phyloP scores from a whole-genome alignment of 1,139 yeast genomes.

The Candida smagusa region DNA sequence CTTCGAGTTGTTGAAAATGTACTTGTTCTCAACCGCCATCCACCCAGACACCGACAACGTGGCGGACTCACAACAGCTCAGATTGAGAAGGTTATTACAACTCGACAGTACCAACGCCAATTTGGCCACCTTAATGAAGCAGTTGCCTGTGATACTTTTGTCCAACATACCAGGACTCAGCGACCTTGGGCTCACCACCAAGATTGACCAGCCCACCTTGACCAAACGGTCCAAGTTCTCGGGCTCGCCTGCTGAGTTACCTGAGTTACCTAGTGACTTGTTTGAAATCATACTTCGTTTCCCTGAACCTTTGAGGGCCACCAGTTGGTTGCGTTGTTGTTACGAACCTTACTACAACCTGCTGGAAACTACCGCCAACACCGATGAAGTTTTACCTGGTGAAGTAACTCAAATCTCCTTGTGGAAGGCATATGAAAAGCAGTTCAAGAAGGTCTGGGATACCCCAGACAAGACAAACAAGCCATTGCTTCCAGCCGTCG shows the following conservation, averaged over 20 bases:
- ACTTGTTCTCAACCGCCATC: constrained; percentile 38
- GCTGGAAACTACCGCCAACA: constrained; percentile 8
- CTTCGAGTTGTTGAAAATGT: constrained; percentile 38
- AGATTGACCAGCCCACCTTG: constrained; percentile 18
- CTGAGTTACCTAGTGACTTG: constrained; percentile 56
- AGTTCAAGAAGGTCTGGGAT: constrained; percentile 52
- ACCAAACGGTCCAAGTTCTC: constrained; percentile 33
- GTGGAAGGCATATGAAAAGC: constrained; percentile 93
- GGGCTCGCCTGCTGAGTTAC: constrained; percentile 56
- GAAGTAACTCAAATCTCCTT: constrained; percentile 94
- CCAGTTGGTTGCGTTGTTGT: constrained; percentile 92
- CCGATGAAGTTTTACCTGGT: constrained; percentile 40
- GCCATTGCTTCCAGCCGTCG: constrained; percentile 87
- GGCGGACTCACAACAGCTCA: constrained; percentile 29
- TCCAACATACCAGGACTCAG: constrained; percentile 11
- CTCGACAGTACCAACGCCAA: constrained; percentile 28
- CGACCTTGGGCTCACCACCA: constrained; percentile 5
- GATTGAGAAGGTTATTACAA: constrained; percentile 34
- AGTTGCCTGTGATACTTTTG: constrained; percentile 62
- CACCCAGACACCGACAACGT: constrained; percentile 31
- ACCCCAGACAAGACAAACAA: constrained; percentile 39
- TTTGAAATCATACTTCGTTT: constrained; percentile 59
- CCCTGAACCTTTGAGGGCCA: constrained; percentile 88
- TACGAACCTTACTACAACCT: constrained; percentile 55
- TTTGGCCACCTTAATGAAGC: constrained; percentile 49